phyloP scores from a whole-genome alignment of 306 rosid species.

The Lablab purpureus region DNA sequence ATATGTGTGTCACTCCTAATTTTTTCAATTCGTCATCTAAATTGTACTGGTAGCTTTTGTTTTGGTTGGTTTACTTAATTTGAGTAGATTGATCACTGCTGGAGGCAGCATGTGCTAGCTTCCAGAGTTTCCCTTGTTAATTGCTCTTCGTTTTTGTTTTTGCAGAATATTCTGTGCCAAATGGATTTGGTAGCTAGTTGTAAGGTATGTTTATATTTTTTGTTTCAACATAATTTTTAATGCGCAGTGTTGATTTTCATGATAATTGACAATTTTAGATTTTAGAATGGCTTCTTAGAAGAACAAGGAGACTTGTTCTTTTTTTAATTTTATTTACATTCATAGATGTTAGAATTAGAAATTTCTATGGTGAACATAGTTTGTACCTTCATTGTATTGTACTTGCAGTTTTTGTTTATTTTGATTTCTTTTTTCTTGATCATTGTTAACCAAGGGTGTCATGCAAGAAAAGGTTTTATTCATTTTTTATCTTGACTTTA shows the following conservation, averaged over 20 bases:
- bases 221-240: background rate
- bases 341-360: background rate
- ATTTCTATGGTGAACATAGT: background rate
- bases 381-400: background rate
- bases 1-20: background rate
- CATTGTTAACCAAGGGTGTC: slow-evolving; percentile 4
- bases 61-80: slow-evolving; percentile 45
- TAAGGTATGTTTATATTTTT: slow-evolving; percentile 61
- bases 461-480: background rate
- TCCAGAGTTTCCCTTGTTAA: slow-evolving; percentile 35
- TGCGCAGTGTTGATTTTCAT: slow-evolving; percentile 2
- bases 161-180: slow-evolving; percentile 51
- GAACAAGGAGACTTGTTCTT: background rate
- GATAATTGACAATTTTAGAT: background rate
- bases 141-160: slow-evolving; percentile 41
- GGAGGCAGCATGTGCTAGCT: slow-evolving; percentile 52
- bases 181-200: slow-evolving; percentile 87
- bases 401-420: slow-evolving; percentile 31
- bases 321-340: background rate
- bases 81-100: slow-evolving; percentile 53
- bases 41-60: slow-evolving; percentile 36
- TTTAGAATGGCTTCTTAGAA: slow-evolving; percentile 8
- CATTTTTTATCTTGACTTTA: slow-evolving; percentile 12
- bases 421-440: slow-evolving; percentile 8
- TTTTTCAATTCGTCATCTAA: background rate